Evolutionary conservation across 805 yeast species (phyloP).

Genomic region (Candida tibetensis): DNA sequence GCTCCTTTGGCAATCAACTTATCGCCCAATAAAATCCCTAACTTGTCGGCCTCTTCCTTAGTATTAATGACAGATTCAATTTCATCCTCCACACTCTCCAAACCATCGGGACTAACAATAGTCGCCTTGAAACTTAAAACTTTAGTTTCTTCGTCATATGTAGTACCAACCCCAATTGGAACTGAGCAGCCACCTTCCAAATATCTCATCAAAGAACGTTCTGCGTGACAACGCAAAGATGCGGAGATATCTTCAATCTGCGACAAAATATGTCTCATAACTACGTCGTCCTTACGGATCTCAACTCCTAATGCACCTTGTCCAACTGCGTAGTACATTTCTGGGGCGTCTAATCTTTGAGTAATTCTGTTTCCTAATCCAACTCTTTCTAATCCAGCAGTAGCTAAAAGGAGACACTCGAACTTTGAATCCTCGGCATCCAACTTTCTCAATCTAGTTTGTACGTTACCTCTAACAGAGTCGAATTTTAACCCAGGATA

Average conservation of each 20-base stretch:
- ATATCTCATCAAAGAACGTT: slow-evolving; percentile 79
- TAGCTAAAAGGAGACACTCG: slow-evolving; percentile 80
- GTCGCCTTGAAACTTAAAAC: slow-evolving; percentile 59
- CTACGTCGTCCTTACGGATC: slow-evolving; percentile 66
- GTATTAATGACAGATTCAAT: slow-evolving; percentile 36
- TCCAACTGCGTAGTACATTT: slow-evolving; percentile 96
- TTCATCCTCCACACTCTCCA: slow-evolving; percentile 59
- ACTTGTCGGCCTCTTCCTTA: slow-evolving; percentile 59
- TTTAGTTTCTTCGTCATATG: slow-evolving; percentile 43
- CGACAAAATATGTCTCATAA: slow-evolving; percentile 56
- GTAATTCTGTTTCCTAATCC: slow-evolving; percentile 77
- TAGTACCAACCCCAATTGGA: slow-evolving; percentile 87
- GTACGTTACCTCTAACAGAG: slow-evolving; percentile 75
- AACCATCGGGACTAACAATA: slow-evolving; percentile 85
- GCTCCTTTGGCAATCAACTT: slow-evolving; percentile 75
- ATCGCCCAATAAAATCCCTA: slow-evolving; percentile 71
- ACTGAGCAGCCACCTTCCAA: slow-evolving; percentile 98
- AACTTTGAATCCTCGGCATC: slow-evolving; percentile 67
- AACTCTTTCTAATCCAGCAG: slow-evolving; percentile 83
- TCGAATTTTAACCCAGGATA: slow-evolving; percentile 77
- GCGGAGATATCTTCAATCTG: slow-evolving; percentile 65
- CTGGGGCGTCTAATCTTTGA: slow-evolving; percentile 62
- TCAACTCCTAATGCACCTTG: slow-evolving; percentile 97
- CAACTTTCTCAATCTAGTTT: slow-evolving; percentile 76
- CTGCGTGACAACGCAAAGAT: slow-evolving; percentile 78